A percentile compares a stretch with the other conserved stretches of the same genome.
Conservation (phyloP, 768 basidiomycete genomes). For the Leccinum pellstonianum region DNA sequence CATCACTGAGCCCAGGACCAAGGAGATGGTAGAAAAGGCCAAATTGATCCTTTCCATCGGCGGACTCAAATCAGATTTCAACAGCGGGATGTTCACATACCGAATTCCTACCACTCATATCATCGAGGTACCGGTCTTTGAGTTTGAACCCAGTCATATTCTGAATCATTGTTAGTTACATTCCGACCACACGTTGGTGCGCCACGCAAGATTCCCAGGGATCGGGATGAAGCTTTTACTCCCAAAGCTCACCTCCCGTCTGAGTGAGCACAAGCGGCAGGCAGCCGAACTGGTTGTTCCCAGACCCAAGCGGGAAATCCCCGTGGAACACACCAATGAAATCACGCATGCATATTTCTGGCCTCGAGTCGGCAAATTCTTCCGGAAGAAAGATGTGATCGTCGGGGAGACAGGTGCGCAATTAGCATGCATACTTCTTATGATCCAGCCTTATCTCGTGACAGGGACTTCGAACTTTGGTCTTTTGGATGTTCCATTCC, state of each 20-base stretch:
- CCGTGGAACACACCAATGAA: constrained; percentile 45
- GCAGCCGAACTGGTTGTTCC: constrained; percentile 49
- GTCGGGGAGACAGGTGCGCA: constrained; percentile 78
- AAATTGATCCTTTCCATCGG: constrained; percentile 78
- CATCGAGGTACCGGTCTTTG: constrained; percentile 53
- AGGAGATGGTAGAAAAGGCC: constrained; percentile 69
- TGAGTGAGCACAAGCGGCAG: constrained; percentile 40
- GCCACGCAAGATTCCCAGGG: constrained; percentile 59
- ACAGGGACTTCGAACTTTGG: constrained; percentile 81
- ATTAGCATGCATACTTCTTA: not conserved
- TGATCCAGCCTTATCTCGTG: not conserved
- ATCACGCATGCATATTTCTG: constrained; percentile 85
- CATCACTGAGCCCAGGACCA: constrained; percentile 62
- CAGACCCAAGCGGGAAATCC: constrained; percentile 39
- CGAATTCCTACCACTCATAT: constrained; percentile 56
- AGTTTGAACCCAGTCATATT: not conserved
- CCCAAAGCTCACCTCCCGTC: constrained; percentile 61
- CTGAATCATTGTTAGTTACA: constrained; percentile 53
- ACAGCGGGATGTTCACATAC: constrained; percentile 85
- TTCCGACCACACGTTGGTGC: constrained; percentile 66
- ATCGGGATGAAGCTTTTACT: constrained; percentile 80
- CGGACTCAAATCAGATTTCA: constrained; percentile 73
- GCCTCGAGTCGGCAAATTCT: constrained; percentile 75
- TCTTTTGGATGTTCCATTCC: constrained; percentile 76
- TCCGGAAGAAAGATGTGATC: constrained; percentile 70